Percentiles rank a stretch among this genome's conserved stretches.
These are phyloP conservation scores for Tolypocladium nubicola DNA, from an alignment of 2,329 filamentous ascomycete species.

Conservation along the genomic window DNA sequence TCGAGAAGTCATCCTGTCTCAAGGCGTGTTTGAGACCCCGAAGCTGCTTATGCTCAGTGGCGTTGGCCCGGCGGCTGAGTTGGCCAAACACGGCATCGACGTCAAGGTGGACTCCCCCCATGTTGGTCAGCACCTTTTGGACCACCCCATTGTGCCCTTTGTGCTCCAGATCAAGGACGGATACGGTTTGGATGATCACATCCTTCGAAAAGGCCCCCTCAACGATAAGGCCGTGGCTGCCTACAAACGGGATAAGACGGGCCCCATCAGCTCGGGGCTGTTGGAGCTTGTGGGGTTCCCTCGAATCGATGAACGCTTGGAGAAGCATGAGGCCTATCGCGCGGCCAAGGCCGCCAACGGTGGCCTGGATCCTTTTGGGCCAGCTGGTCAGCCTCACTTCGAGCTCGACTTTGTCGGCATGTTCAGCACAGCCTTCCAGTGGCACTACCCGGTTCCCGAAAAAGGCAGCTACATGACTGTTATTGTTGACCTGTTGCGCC, in stretches of 20 bases:
- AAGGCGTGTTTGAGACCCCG: slow-evolving; percentile 51
- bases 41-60: slow-evolving; percentile 56
- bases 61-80: slow-evolving; percentile 44
- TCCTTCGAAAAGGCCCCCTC: slow-evolving; percentile 25
- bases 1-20: slow-evolving; percentile 35
- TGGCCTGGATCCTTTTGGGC: slow-evolving; percentile 41
- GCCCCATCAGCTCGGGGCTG: slow-evolving; percentile 28
- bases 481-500: slow-evolving; percentile 36
- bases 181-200: slow-evolving; percentile 26
- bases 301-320: slow-evolving; percentile 43
- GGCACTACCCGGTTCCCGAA: slow-evolving; percentile 30
- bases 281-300: slow-evolving; percentile 45
- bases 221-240: slow-evolving; percentile 21
- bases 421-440: slow-evolving; percentile 40
- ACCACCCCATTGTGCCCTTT: slow-evolving; percentile 45
- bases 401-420: slow-evolving; percentile 52
- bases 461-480: slow-evolving; percentile 43
- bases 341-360: slow-evolving; percentile 29
- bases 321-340: slow-evolving; percentile 35
- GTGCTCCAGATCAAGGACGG: slow-evolving; percentile 34
- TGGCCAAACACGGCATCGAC: slow-evolving; percentile 41
- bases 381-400: slow-evolving; percentile 47
- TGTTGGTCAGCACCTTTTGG: slow-evolving; percentile 54
- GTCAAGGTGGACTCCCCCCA: slow-evolving; percentile 45
- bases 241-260: slow-evolving; percentile 27